phyloP scores from a whole-genome alignment of 805 yeast species.

The Wickerhamomyces strasburgensis region DNA sequence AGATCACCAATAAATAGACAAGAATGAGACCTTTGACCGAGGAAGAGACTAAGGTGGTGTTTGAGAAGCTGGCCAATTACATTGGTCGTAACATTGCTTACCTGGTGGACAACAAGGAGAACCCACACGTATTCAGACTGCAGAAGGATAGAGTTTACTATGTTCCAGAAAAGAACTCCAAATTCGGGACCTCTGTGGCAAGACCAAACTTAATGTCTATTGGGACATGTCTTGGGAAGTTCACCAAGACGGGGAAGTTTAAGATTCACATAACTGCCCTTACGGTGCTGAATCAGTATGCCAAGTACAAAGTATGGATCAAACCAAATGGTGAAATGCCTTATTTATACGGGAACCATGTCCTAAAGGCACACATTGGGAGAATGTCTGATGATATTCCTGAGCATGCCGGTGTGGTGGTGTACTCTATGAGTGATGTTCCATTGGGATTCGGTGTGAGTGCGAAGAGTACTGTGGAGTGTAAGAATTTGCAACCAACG shows the following conservation, averaged over 20 bases:
- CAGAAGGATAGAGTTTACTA: conserved; percentile 97
- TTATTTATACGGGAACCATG: conserved; percentile 92
- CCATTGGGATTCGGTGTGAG: conserved; percentile 96
- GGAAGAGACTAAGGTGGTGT: conserved; percentile 93
- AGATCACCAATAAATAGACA: too few species aligned
- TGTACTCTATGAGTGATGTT: conserved; percentile 85
- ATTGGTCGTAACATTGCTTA: conserved; percentile 93
- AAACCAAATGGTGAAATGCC: conserved; percentile 99
- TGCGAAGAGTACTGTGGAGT: conserved; percentile 86
- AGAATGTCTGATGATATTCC: conserved; percentile 97
- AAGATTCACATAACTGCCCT: conserved; percentile 91
- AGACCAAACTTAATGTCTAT: conserved; percentile 87
- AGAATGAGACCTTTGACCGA: conserved; percentile 92
- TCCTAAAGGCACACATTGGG: conserved; percentile 93
- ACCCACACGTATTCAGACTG: conserved; percentile 90
- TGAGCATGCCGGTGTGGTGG: conserved; percentile 93
- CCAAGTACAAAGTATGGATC: conserved; percentile 94
- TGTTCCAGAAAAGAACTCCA: conserved; percentile 76
- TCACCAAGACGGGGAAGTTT: conserved; percentile 96
- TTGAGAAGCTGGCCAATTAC: conserved; percentile 93
- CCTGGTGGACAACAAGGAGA: conserved; percentile 69
- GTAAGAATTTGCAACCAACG: conserved; percentile 85
- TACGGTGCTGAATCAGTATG: conserved; percentile 75
- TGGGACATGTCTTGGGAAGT: conserved; percentile 92
- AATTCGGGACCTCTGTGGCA: conserved; percentile 85